phyloP scores from a whole-genome alignment of 371 early-diverging fungal species.

The Haplosporangium sp. region DNA sequence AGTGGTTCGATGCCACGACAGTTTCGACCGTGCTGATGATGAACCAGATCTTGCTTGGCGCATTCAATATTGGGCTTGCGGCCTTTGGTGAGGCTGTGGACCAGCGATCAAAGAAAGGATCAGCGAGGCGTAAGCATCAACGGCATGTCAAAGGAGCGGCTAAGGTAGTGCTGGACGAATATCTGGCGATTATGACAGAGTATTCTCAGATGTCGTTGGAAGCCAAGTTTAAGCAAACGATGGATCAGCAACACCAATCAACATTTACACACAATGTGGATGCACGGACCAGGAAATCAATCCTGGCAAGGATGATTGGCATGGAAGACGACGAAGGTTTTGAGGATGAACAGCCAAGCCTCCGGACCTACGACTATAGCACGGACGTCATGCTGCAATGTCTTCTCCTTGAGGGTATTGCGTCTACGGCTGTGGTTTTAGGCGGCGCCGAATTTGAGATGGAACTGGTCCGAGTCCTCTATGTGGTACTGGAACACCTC shows the following conservation, averaged over 20 bases:
- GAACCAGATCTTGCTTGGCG: constrained; percentile 48
- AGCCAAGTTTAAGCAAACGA: constrained; percentile 8
- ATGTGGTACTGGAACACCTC: constrained; percentile 43
- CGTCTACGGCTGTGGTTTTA: constrained; percentile 34
- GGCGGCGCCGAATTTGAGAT: constrained; percentile 36
- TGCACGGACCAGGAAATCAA: constrained; percentile 1
- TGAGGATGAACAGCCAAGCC: constrained; percentile 1
- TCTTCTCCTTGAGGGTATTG: constrained; percentile 41
- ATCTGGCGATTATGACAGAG: constrained; percentile 25
- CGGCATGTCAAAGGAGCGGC: constrained; percentile 30
- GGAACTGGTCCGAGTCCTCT: constrained; percentile 40
- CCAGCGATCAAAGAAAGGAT: background rate
- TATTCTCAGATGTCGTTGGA: constrained; percentile 36
- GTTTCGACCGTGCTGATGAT: constrained; percentile 26
- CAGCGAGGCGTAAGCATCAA: constrained; percentile 11
- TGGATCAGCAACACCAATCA: background rate
- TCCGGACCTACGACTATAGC: constrained; percentile 21
- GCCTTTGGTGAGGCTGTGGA: constrained; percentile 6
- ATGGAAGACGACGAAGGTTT: constrained; percentile 22
- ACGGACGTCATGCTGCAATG: constrained; percentile 35
- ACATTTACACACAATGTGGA: background rate
- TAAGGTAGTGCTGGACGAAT: constrained; percentile 36
- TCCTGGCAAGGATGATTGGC: constrained; percentile 17
- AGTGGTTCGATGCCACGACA: constrained; percentile 33
- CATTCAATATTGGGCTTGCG: constrained; percentile 12